Evolutionary conservation across 176 grass and related monocot genomes (phyloP).

Genomic region (Saccharum officinarum): DNA sequence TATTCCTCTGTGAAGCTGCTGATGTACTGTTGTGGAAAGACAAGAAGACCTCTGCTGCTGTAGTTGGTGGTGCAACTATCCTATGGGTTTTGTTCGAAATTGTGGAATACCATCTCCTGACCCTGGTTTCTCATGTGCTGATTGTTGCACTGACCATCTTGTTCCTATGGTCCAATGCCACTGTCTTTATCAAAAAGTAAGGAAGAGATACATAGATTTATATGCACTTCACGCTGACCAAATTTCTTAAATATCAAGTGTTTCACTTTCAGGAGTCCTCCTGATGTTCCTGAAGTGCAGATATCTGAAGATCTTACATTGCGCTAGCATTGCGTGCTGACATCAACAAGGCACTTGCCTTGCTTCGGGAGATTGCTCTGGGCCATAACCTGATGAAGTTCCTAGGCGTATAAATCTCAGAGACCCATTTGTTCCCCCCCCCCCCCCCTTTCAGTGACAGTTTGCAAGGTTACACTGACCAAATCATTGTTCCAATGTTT

Average conservation of each 20-base stretch:
- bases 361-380: conserved; percentile 58
- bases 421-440: not conserved
- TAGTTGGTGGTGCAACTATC: conserved; percentile 67
- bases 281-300: conserved; percentile 62
- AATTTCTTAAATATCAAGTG: conserved; percentile 11
- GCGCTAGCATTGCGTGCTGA: conserved; percentile 46
- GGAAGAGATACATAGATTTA: not conserved
- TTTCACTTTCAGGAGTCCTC: conserved; percentile 47
- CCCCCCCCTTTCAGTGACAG: not conserved
- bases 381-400: conserved; percentile 74
- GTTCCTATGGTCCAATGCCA: conserved; percentile 77
- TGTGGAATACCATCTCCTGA: conserved; percentile 66
- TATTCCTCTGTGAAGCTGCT: conserved; percentile 56
- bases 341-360: conserved; percentile 56
- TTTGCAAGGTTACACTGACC: not conserved
- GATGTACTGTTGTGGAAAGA: conserved; percentile 86
- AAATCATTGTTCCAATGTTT: conserved; percentile 15
- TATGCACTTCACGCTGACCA: not conserved
- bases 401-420: conserved; percentile 56
- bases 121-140: conserved; percentile 63
- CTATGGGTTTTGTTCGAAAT: conserved; percentile 82
- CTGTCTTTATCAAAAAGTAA: conserved; percentile 72
- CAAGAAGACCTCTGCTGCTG: conserved; percentile 65
- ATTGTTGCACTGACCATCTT: conserved; percentile 50
- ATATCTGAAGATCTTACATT: conserved; percentile 73